Conservation (phyloP, 2,329 filamentous ascomycete species). For the Rutstroemia sp. region DNA sequence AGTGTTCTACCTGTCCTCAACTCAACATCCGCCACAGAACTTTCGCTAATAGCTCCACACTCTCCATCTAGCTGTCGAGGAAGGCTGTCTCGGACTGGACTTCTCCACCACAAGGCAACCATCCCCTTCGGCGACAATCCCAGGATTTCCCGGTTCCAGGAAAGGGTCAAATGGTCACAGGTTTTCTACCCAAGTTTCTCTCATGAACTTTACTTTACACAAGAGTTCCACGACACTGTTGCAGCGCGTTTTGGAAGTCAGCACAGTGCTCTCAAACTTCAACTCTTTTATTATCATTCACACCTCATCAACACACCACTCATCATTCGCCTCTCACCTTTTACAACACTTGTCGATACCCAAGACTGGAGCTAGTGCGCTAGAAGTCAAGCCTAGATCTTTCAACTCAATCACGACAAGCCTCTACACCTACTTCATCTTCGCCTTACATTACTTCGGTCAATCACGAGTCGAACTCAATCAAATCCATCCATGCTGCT, state of each 20-base stretch:
- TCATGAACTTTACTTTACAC: background rate
- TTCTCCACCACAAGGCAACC: background rate
- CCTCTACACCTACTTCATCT: background rate
- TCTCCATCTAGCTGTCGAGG: background rate
- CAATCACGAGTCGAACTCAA: conserved; percentile 1
- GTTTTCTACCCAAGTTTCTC: background rate
- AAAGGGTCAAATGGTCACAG: conserved; percentile 4
- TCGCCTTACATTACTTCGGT: background rate
- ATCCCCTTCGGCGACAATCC: background rate
- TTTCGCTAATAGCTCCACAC: background rate
- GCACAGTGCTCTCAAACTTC: background rate
- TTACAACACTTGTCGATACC: background rate
- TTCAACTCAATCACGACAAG: background rate
- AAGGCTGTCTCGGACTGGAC: background rate
- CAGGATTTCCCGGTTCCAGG: conserved; percentile 2
- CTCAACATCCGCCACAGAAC: background rate
- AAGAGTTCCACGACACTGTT: conserved; percentile 2
- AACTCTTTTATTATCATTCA: background rate
- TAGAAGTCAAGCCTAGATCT: conserved; percentile 3
- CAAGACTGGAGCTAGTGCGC: conserved; percentile 2
- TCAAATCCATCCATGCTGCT: background rate
- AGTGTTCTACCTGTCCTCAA: background rate
- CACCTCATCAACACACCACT: background rate
- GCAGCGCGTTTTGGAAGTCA: conserved; percentile 7
- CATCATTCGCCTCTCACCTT: background rate